These are phyloP conservation scores for Hanseniaspora lachancei DNA, from an alignment of 805 yeast genomes.

Conservation along the genomic window DNA sequence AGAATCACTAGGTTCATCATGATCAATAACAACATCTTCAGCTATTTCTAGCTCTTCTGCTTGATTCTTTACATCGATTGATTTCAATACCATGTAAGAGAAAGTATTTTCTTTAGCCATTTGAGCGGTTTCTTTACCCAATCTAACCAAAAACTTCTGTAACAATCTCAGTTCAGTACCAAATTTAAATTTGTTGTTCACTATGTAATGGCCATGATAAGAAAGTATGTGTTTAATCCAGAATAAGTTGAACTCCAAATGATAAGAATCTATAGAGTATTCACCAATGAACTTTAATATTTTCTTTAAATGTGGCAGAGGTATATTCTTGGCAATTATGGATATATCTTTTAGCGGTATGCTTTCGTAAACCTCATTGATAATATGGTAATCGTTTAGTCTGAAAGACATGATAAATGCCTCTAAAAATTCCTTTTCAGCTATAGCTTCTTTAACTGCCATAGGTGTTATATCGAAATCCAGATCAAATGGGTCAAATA, in stretches of 20 bases:
- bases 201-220: constrained; percentile 65
- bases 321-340: constrained; percentile 55
- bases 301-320: constrained; percentile 60
- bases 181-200: constrained; percentile 47
- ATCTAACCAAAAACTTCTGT: constrained; percentile 60
- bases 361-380: constrained; percentile 59
- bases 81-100: constrained; percentile 39
- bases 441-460: constrained; percentile 47
- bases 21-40: constrained; percentile 20
- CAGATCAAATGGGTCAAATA: constrained; percentile 89
- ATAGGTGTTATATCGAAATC: constrained; percentile 87
- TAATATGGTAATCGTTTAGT: constrained; percentile 64
- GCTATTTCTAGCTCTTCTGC: constrained; percentile 25
- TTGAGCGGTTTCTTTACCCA: constrained; percentile 59
- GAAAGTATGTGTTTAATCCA: constrained; percentile 67
- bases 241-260: constrained; percentile 66
- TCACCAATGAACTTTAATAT: constrained; percentile 58
- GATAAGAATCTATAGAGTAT: constrained; percentile 56
- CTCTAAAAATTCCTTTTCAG: constrained; percentile 45
- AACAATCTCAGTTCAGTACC: constrained; percentile 52
- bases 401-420: constrained; percentile 90
- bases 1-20: constrained; percentile 19
- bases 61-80: constrained; percentile 22
- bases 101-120: constrained; percentile 43
- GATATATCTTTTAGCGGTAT: constrained; percentile 60